Percentiles rank a stretch among this genome's conserved stretches.
These are phyloP conservation scores for Leccinum ochraceum DNA, from an alignment of 768 basidiomycete genomes.

Conservation along the genomic window DNA sequence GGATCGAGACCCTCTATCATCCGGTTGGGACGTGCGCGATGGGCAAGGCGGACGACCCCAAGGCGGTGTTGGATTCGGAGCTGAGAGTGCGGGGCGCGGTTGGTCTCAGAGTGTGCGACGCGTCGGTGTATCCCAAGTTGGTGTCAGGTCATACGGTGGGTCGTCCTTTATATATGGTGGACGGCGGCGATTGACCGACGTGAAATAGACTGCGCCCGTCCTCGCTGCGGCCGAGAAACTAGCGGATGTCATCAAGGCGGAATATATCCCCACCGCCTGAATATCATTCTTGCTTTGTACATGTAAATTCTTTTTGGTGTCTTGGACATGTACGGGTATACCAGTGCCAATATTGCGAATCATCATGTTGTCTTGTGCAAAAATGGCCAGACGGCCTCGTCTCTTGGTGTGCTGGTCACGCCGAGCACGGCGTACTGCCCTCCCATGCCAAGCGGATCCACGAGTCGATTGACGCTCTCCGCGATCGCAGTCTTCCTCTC, in stretches of 20 bases:
- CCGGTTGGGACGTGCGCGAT: constrained; percentile 41
- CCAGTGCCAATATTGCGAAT: not conserved
- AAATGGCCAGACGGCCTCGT: constrained; percentile 35
- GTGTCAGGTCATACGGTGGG: constrained; percentile 46
- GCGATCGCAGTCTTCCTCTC: constrained; percentile 56
- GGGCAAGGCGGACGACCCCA: constrained; percentile 40
- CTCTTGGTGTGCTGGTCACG: constrained; percentile 29
- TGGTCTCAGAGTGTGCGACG: constrained; percentile 48
- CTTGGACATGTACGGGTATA: not conserved
- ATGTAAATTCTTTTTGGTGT: not conserved
- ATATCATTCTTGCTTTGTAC: not conserved
- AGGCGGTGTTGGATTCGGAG: constrained; percentile 45
- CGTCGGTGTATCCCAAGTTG: constrained; percentile 45
- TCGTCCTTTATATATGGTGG: not conserved
- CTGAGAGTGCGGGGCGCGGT: constrained; percentile 44
- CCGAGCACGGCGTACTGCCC: constrained; percentile 83
- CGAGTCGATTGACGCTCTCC: constrained; percentile 65
- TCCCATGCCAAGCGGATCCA: constrained; percentile 86
- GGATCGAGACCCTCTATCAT: constrained; percentile 45
- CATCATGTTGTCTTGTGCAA: constrained; percentile 7
- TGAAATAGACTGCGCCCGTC: constrained; percentile 28
- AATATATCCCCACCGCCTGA: constrained; percentile 7
- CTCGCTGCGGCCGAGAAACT: constrained; percentile 38
- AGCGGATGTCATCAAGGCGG: constrained; percentile 35
- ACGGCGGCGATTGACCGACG: not conserved